Base-by-base conservation (phyloP, 306 rosid species). In the Fragaria ananassa region DNA sequence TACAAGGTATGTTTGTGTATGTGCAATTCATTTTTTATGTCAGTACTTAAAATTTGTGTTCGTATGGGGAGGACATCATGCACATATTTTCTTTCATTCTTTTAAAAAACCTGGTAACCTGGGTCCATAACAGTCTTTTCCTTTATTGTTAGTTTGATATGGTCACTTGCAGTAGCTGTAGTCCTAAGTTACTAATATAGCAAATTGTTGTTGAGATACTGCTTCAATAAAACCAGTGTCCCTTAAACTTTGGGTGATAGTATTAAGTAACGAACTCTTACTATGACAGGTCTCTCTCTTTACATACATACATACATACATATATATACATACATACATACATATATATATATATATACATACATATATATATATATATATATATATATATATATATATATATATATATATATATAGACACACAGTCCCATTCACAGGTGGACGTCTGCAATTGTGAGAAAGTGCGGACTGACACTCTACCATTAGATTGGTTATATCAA, bases 1-100 rank as follows among this genome's bases (percentile, higher is more conserved):
- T 27, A 84, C 97, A 74, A 85, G 99, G 97, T 95, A 90, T 37
- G 50, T 72, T 51, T 21, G 31, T 56, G 27, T 68, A 70, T 64
- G n/a, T 50, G 73, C 50, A n/a, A 50, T 15, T 34, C 76, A 2
- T 58, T 21, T 47, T 17, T 8, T 37, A 25, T 35, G 61, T 27
- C 1, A 13, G 53, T 21, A 69, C 12, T 31, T 57, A 4, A 7
- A 5, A 27, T 60, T 60, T 51, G 44, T 76, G 64, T 13, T 15
- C 25, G 3, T 23, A 5, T 42, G n/a, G 57, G 12, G 60, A 60
- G 70, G 68, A 73, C 57, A 49, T 21, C 14, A 31, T 72, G 58
- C 66, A 53, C 65, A 65, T 21, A 46, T 12, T 51, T 63, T 31
- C 42, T 64, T 56, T 27, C 9, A 13, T 41, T 61, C 18, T 34